These are phyloP conservation scores for Debaryomyces hansenii DNA, from an alignment of 805 yeast genomes.

Conservation along the genomic window DNA sequence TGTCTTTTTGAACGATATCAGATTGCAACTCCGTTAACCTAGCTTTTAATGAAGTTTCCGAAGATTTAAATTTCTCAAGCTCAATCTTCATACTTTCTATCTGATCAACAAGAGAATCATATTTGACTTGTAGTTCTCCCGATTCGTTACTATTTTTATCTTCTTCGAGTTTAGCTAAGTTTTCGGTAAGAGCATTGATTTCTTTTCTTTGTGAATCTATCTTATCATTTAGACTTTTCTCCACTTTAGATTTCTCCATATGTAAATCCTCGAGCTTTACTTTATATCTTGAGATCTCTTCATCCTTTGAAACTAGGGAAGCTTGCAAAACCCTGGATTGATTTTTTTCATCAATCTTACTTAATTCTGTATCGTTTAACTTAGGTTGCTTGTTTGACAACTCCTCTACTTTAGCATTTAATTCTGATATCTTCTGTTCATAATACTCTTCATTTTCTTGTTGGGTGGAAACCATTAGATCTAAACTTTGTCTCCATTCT, in stretches of 20 bases:
- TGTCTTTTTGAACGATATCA: not conserved
- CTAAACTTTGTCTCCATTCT: conserved; percentile 60
- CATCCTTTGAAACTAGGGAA: not conserved
- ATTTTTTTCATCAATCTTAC: no score
- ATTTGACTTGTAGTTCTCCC: not conserved
- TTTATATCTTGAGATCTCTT: not conserved
- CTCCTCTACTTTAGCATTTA: conserved; percentile 14
- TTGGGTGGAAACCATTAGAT: conserved; percentile 53
- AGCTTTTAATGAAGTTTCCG: not conserved
- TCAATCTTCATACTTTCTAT: not conserved
- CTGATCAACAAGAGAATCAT: not conserved
- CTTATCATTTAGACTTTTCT: conserved; percentile 13
- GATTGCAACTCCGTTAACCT: not conserved
- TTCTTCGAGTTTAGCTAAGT: not conserved
- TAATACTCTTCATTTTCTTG: conserved; percentile 54
- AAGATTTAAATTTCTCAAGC: not conserved
- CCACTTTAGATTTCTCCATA: conserved; percentile 12
- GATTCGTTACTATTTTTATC: conserved; percentile 3
- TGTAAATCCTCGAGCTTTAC: conserved; percentile 10
- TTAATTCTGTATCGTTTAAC: not conserved
- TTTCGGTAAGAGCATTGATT: not conserved
- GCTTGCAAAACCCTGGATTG: no score
- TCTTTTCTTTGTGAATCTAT: conserved; percentile 1
- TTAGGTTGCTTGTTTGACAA: no score
- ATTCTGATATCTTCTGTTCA: conserved; percentile 43